Conservation (phyloP, 1,284 basidiomycete genomes). For the Albatrellus sp. region DNA sequence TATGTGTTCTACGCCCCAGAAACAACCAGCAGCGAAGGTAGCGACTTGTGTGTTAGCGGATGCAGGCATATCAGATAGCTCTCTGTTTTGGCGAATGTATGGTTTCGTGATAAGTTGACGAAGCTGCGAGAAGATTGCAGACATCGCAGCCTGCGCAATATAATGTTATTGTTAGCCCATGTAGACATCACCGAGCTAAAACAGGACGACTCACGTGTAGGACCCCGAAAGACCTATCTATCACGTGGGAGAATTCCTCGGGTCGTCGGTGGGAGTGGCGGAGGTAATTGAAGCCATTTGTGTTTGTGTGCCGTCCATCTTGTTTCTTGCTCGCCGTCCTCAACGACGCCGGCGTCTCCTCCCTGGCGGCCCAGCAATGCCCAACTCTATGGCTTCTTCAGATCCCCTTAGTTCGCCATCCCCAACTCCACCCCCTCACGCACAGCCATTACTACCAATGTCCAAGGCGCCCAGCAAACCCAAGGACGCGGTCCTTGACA, state of each 20-base stretch:
- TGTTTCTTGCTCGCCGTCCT: no score
- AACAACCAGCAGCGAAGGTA: slow-evolving; percentile 65
- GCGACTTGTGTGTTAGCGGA: slow-evolving; percentile 39
- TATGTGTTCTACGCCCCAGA: slow-evolving; percentile 81
- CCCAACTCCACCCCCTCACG: slow-evolving; percentile 26
- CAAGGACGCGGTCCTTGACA: not conserved
- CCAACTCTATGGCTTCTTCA: slow-evolving; percentile 36
- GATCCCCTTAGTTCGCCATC: slow-evolving; percentile 55
- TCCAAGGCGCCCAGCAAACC: slow-evolving; percentile 12
- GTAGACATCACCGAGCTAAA: no score
- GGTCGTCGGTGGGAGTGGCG: no score
- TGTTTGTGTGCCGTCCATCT: no score
- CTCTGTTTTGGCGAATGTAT: slow-evolving; percentile 9
- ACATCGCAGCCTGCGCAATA: no score
- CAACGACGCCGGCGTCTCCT: no score
- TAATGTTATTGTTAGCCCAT: no score
- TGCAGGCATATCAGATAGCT: slow-evolving; percentile 6
- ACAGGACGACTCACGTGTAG: not conserved
- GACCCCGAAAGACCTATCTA: not conserved
- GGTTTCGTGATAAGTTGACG: not conserved
- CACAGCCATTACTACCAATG: not conserved
- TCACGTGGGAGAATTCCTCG: not conserved
- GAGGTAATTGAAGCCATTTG: no score
- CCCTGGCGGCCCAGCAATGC: not conserved
- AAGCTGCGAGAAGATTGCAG: slow-evolving; percentile 4